These are phyloP conservation scores for Roridomyces roridus DNA, from an alignment of 768 basidiomycete genomes.

Conservation along the genomic window DNA sequence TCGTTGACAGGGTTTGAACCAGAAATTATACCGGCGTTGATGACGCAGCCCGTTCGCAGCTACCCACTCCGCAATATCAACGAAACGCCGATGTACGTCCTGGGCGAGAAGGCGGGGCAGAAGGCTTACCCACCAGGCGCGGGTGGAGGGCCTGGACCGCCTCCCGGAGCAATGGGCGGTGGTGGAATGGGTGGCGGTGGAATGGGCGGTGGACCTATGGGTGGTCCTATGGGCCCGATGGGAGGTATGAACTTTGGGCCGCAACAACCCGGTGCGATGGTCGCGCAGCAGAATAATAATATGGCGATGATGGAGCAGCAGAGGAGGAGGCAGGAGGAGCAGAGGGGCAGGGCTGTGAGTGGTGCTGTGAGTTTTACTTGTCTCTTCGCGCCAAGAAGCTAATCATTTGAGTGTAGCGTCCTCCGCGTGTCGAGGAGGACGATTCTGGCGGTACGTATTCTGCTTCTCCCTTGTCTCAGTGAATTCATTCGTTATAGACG, in stretches of 20 bases:
- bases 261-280: conserved; percentile 59
- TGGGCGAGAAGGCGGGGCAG: conserved; percentile 77
- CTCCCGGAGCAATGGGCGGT: conserved; percentile 4
- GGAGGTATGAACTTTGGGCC: conserved; percentile 40
- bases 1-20: conserved; percentile 15
- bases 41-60: conserved; percentile 66
- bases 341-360: conserved; percentile 52
- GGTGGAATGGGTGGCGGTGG: conserved; percentile 15
- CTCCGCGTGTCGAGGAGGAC: conserved; percentile 55
- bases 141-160: conserved; percentile 36
- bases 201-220: conserved; percentile 35
- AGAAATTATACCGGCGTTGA: conserved; percentile 67
- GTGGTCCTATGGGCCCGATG: background rate
- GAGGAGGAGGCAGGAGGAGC: conserved; percentile 66
- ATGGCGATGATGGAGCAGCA: conserved; percentile 78
- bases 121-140: conserved; percentile 55
- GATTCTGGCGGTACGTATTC: conserved; percentile 63
- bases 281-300: conserved; percentile 73
- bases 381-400: too few relatives aligned
- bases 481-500: conserved; percentile 47
- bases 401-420: conserved; percentile 43
- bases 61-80: conserved; percentile 74
- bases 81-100: conserved; percentile 72
- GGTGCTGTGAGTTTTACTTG: conserved; percentile 25
- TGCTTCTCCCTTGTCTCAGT: background rate